Evolutionary conservation across 352 stramenopile species (phyloP), one percentile per base, ranked within the genome.

Genomic region (Aphanomyces invadans): DNA sequence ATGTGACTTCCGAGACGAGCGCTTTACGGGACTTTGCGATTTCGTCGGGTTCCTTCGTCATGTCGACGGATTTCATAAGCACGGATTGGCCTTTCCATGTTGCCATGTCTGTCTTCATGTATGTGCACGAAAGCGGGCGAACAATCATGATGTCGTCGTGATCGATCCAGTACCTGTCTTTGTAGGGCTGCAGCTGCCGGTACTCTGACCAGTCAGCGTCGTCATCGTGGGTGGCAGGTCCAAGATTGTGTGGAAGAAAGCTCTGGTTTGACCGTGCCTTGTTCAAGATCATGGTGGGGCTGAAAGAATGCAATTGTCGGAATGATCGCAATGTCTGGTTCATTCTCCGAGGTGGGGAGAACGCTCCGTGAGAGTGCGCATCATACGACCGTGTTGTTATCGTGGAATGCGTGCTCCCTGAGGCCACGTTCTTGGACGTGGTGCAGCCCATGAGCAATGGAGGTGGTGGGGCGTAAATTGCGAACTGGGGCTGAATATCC

Each of bases 61-160:
- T 19, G 55, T 64, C 55, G 2, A 64, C n/a, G 1, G 55, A 64
- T 38, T 64, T 64, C 21, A 64, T 23, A 11, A 64, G 31, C 33
- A 64, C 55, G 36, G 55, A 21, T 2, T 21, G 21, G n/a, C 31
- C 55, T 11, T 64, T 26, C 31, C 29, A 64, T 4, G 23, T 21
- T 2, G 31, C 55, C 32, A 64, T 49, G 5, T 64, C 55, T 17
- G 55, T 64, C 55, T 64, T 64, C 55, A 64, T 64, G 55, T 64
- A 64, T 21, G 28, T 64, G 23, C 28, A 36, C 15, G 36, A 23
- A 26, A 64, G 28, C 39, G 55, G 4, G 4, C 55, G 55, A 5
- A 46, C 31, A 11, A 45, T 21, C 28, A 12, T 21, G 10, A 64
- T 19, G 55, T 64, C 55, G 21, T 49, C 55, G 28, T 23, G 23